Evolutionary conservation across 2,329 filamentous ascomycete species (phyloP), one percentile per base, ranked within the genome.

Genomic region (Aspergillus candidus): DNA sequence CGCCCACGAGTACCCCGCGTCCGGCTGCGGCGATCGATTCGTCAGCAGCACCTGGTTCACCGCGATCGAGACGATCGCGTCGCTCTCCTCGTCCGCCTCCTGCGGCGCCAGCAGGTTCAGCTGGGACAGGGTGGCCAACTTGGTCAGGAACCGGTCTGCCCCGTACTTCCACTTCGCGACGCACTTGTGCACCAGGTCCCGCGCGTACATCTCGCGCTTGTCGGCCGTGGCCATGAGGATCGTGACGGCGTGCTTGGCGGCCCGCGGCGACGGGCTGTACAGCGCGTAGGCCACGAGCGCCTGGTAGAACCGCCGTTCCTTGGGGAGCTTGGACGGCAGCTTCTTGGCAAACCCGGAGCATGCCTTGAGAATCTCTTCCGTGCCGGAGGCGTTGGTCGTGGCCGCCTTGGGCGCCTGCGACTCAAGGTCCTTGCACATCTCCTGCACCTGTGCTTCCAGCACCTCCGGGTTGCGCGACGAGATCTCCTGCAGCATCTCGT

Each of bases 361-460:
- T 3, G 94, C 91, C 63, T 94, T 96, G 46, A 98, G 74, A 2
- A 91, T 91, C 58, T 96, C 88, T 11, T 93, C 87, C n/a, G 87
- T 83, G 3, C 79, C 76, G 1, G 80, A 66, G 41, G 91, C 85
- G 49, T 90, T 90, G 2, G 76, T 61, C 41, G 78, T 79, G 13
- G 74, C 80, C 14, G 79, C 74, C 4, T 80, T 82, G 1, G 93
- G 93, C 1, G 87, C 85, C 57, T 90, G 83, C 18, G 87, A 80
- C 52, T 89, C 80, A 13, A 98, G 77, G 46, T 89, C 84, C 60
- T 87, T 88, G 69, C 90, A 95, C 37, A 98, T 79, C 50, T 94
- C 89, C 48, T 88, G 86, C 5, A 96, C 86, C 54, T 97, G 91
- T 2, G 88, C 86, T 60, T 93, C 91, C 71, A 98, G 89, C 7